Evolutionary conservation across 495 filamentous ascomycete species (phyloP).

Genomic region (Chaetomidium leptoderma): DNA sequence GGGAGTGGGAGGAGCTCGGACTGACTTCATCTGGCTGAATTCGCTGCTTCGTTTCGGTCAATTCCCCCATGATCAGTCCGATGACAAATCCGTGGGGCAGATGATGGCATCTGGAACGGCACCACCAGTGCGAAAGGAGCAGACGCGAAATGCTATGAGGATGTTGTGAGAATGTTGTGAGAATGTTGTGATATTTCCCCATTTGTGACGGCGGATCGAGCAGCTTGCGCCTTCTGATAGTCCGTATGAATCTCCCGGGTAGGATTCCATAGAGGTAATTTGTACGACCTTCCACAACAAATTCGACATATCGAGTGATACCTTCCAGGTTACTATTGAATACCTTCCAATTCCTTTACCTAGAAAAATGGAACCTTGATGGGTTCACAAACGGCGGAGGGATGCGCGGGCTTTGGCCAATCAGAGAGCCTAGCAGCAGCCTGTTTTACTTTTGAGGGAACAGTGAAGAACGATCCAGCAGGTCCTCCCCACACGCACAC

Average conservation of each 20-base stretch:
- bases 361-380: conserved; percentile 6
- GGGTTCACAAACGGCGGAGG: conserved; percentile 5
- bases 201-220: too few species aligned
- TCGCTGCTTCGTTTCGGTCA: not conserved
- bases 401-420: conserved; percentile 10
- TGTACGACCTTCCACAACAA: not conserved
- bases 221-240: too few species aligned
- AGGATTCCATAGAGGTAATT: not conserved
- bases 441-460: conserved; percentile 12
- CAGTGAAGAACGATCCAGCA: conserved; percentile 5
- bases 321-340: not conserved
- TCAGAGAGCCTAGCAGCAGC: conserved; percentile 1
- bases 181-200: conserved; percentile 34
- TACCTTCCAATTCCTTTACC: not conserved
- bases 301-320: not conserved
- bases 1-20: too few species aligned
- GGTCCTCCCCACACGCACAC: conserved; percentile 14
- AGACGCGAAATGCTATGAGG: not conserved
- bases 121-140: not conserved
- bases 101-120: conserved; percentile 22
- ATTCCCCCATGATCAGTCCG: conserved; percentile 3
- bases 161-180: conserved; percentile 25
- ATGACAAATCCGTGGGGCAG: conserved; percentile 22
- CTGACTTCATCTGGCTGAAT: conserved; percentile 11
- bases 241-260: too few species aligned